Base-by-base conservation (phyloP, 2,329 filamentous ascomycete genomes). In the Neofusicoccum ribis region DNA sequence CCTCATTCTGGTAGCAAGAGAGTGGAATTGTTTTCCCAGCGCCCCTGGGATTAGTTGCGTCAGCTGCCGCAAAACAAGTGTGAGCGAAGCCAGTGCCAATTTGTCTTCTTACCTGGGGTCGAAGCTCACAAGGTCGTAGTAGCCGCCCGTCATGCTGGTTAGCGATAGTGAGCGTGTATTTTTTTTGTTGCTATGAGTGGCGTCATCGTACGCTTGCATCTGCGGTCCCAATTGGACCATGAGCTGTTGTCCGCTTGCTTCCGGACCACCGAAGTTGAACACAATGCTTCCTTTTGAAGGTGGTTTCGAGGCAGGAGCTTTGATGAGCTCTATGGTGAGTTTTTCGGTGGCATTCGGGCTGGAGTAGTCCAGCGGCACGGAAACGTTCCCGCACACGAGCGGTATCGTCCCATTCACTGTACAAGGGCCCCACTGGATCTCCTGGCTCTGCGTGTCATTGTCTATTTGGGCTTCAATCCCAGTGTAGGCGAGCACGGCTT, bases 301-400 rank as follows among this genome's bases (percentile, higher is more conserved):
- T 37, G 66, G 17, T 23, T 69, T 64, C 2, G 56, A 61, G 5
- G 71, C 71, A n/a, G 47, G 20, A n/a, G 67, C 47, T 27, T 65
- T 69, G 17, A 70, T 34, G 4, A 72, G 31, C 15, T 64, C 37
- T 2, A 73, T 51, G 5, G 65, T 56, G 9, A 72, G 51, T 8
- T 49, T 67, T 6, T 68, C 64, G 8, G 62, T 67, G 31, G 68
- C 68, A 9, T 70, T 61, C 9, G 65, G 47, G 23, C 72, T 64
- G 12, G 71, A 71, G 58, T 77, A 78, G 65, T 79, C 77, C 1
- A 78, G 70, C 2, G 77, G 77, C 0, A 78, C 76, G 1, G 67
- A 41, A 3, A 79, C 64, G 17, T 62, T 75, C 1, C 70, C 75
- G 65, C 77, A 79, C 39, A 58, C 54, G 3, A 70, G 15, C 7